phyloP scores from a whole-genome alignment of 331 rosid genomes.

The Stylosanthes scabra region DNA sequence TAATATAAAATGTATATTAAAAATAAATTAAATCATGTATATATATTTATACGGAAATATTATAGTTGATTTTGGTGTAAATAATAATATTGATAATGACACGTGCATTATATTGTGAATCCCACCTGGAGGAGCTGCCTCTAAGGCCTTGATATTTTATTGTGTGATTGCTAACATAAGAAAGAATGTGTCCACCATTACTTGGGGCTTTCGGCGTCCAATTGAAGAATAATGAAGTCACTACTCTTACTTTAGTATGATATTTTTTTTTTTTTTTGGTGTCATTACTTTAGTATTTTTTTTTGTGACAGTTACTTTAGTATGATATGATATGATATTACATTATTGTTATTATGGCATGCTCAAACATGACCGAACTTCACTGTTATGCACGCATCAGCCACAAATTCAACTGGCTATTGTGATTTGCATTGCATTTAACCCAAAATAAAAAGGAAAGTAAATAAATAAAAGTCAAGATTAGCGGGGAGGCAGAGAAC shows the following conservation, averaged over 20 bases:
- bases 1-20: too few relatives aligned
- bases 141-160: background rate
- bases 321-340: background rate
- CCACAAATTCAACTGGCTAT: background rate
- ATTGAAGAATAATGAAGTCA: background rate
- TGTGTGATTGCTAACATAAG: background rate
- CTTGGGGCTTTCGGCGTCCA: conserved; percentile 29
- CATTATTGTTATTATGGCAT: background rate
- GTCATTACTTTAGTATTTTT: too few relatives aligned
- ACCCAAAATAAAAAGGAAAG: background rate
- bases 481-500: background rate
- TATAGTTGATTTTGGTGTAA: too few relatives aligned
- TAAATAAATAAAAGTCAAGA: background rate
- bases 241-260: conserved; percentile 8
- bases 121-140: background rate
- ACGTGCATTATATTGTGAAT: background rate
- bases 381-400: background rate
- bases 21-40: too few relatives aligned
- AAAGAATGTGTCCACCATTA: conserved; percentile 8
- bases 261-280: too few relatives aligned
- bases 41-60: too few relatives aligned
- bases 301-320: too few relatives aligned
- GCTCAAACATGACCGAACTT: conserved; percentile 30
- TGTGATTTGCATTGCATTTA: background rate
- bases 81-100: too few relatives aligned